phyloP scores from a whole-genome alignment of 2,329 filamentous ascomycete species.

The Leptoxyphium fumago region DNA sequence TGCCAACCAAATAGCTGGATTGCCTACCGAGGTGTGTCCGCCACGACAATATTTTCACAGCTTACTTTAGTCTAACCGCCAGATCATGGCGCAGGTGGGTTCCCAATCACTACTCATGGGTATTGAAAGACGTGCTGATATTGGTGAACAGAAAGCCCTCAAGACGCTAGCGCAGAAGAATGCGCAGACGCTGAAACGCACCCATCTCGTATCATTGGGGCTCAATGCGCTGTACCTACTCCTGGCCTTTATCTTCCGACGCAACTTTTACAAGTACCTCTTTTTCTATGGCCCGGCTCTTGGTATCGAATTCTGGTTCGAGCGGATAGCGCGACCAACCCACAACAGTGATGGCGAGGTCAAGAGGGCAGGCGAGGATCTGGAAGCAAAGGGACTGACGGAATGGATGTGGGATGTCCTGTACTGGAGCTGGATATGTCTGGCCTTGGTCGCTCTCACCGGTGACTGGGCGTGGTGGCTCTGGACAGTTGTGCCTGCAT shows the following conservation, averaged over 20 bases:
- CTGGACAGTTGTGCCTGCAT: slow-evolving; percentile 34
- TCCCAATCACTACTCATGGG: too few relatives aligned
- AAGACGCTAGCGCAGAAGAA: slow-evolving; percentile 64
- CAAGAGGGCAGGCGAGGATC: slow-evolving; percentile 68
- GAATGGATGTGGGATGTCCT: slow-evolving; percentile 97
- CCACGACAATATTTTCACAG: too few relatives aligned
- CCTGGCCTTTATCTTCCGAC: slow-evolving; percentile 48
- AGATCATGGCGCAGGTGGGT: neutral
- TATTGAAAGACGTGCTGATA: too few relatives aligned
- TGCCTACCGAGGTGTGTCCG: too few relatives aligned
- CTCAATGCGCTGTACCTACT: slow-evolving; percentile 65
- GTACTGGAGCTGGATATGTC: slow-evolving; percentile 80
- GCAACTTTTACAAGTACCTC: slow-evolving; percentile 48
- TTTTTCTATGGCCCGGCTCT: slow-evolving; percentile 61
- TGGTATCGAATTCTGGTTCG: slow-evolving; percentile 71
- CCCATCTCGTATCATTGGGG: slow-evolving; percentile 59
- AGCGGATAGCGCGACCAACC: slow-evolving; percentile 66
- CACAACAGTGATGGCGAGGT: slow-evolving; percentile 49
- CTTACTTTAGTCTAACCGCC: too few relatives aligned
- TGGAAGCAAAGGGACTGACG: slow-evolving; percentile 74
- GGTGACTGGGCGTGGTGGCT: slow-evolving; percentile 69
- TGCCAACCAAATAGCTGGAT: too few relatives aligned
- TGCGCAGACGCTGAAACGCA: slow-evolving; percentile 58
- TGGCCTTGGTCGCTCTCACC: slow-evolving; percentile 56
- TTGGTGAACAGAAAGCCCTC: slow-evolving; percentile 30